A percentile compares a stretch with the other conserved stretches of the same genome.
Conservation (phyloP, 2,329 filamentous ascomycete species). For the Amauroascus verrucosus region DNA sequence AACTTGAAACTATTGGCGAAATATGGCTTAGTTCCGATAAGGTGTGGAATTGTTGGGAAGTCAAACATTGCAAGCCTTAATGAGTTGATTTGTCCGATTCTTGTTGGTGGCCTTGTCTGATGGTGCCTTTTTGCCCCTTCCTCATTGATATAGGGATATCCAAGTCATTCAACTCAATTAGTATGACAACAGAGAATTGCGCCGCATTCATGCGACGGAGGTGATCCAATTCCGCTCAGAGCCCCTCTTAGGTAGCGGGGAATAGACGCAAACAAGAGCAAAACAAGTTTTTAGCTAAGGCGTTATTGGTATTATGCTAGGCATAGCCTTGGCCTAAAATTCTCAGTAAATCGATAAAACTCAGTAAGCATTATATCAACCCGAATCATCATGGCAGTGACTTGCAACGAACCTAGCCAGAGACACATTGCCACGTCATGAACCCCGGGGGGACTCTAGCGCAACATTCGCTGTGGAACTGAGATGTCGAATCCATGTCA, state of each 20-base stretch:
- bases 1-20: neutral
- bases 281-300: neutral
- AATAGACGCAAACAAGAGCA: neutral
- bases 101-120: conserved; percentile 1
- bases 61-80: neutral
- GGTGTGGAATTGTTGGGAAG: neutral
- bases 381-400: neutral
- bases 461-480: conserved; percentile 3
- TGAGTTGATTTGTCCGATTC: neutral
- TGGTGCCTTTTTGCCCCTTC: neutral
- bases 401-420: conserved; percentile 9
- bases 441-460: conserved; percentile 10
- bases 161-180: neutral
- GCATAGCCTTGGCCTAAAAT: neutral
- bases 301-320: neutral
- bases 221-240: neutral
- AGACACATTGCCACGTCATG: conserved; percentile 18
- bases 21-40: neutral
- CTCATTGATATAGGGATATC: neutral
- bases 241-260: neutral
- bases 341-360: neutral
- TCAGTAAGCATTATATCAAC: neutral
- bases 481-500: conserved; percentile 12
- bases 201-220: neutral
- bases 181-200: neutral